A percentile compares a stretch with the other conserved stretches of the same genome.
Conservation (phyloP, 1,284 basidiomycete genomes). For the Malassezia arunalokei region DNA sequence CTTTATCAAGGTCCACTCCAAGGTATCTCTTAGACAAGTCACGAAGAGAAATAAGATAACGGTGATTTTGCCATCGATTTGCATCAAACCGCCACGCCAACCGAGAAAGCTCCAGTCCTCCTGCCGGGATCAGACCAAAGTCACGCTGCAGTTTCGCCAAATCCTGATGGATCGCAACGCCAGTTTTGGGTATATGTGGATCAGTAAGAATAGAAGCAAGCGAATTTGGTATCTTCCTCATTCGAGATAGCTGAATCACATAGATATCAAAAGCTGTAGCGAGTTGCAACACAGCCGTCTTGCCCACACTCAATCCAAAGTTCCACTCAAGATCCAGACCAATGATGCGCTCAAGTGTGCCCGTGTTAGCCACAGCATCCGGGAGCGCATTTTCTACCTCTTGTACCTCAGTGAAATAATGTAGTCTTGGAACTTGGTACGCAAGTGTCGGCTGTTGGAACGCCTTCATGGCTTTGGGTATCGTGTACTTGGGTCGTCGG, state of each 20-base stretch:
- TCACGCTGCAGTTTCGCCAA: constrained; percentile 29
- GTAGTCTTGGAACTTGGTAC: constrained; percentile 10
- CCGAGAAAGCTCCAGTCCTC: constrained; percentile 24
- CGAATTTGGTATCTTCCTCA: constrained; percentile 9
- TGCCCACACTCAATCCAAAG: constrained; percentile 8
- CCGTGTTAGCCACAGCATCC: not conserved
- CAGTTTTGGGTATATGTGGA: constrained; percentile 22
- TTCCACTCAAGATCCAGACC: constrained; percentile 38
- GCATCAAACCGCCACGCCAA: constrained; percentile 24
- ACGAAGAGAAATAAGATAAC: constrained; percentile 23
- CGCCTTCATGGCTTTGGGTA: not conserved
- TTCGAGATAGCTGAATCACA: constrained; percentile 25
- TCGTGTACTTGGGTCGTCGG: not conserved
- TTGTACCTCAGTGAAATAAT: constrained; percentile 17
- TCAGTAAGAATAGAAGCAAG: constrained; percentile 22
- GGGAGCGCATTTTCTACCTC: constrained; percentile 18
- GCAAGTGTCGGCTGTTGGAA: not conserved
- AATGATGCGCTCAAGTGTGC: constrained; percentile 16
- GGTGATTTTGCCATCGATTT: constrained; percentile 14
- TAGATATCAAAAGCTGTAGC: constrained; percentile 19
- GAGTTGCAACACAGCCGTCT: constrained; percentile 26
- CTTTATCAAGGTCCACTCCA: constrained; percentile 23
- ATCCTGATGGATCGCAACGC: constrained; percentile 30
- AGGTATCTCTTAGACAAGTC: constrained; percentile 29
- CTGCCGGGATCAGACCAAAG: constrained; percentile 19